These are phyloP conservation scores for Platismatia glauca DNA, from an alignment of 495 filamentous ascomycete genomes.

Conservation along the genomic window DNA sequence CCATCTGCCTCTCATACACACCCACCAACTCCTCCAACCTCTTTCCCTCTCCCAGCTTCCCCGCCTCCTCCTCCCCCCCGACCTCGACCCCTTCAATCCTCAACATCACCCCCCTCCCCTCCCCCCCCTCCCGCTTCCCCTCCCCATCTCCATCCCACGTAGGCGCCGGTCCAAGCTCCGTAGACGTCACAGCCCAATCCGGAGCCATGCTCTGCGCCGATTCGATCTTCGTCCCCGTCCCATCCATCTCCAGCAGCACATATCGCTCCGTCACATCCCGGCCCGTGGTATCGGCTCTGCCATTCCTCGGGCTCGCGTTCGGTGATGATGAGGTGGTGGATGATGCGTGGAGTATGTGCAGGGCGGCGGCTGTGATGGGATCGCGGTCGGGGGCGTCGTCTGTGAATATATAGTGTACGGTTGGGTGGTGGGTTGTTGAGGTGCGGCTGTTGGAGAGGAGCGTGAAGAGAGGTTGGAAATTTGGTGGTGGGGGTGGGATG, in stretches of 20 bases:
- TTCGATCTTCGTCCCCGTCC: slow-evolving; percentile 35
- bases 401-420: slow-evolving; percentile 82
- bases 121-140: background rate
- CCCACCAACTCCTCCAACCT: slow-evolving; percentile 17
- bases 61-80: background rate
- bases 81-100: slow-evolving; percentile 22
- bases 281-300: background rate
- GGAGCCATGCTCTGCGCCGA: slow-evolving; percentile 42
- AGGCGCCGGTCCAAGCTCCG: slow-evolving; percentile 44
- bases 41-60: slow-evolving; percentile 6
- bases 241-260: slow-evolving; percentile 46
- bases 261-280: slow-evolving; percentile 36
- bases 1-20: slow-evolving; percentile 21
- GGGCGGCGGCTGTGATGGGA: slow-evolving; percentile 48
- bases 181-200: slow-evolving; percentile 46
- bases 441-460: slow-evolving; percentile 41
- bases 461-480: slow-evolving; percentile 46
- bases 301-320: background rate
- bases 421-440: slow-evolving; percentile 58
- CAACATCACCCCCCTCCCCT: slow-evolving; percentile 21
- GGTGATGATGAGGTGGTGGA: slow-evolving; percentile 7
- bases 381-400: slow-evolving; percentile 62
- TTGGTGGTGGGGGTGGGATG: slow-evolving; percentile 17
- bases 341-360: slow-evolving; percentile 32
- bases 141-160: slow-evolving; percentile 34